A percentile compares a stretch with the other conserved stretches of the same genome.
Conservation (phyloP, 345 rosid species). For the Kandelia obovata region DNA sequence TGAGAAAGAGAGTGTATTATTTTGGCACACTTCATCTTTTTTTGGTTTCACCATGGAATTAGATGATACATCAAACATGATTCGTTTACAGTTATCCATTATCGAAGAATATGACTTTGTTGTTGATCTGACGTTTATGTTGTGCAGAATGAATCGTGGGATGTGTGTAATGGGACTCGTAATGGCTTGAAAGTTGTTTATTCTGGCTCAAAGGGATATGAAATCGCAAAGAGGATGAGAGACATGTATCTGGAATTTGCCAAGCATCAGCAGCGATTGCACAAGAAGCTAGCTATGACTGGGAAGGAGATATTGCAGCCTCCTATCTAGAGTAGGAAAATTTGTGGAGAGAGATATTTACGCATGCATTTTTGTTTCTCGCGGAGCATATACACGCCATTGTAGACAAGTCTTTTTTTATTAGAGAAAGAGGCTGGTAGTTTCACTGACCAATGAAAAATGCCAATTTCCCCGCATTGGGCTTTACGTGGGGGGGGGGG, state of each 20-base stretch:
- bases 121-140: neutral
- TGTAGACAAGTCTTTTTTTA: no score
- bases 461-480: no score
- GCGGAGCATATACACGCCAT: no score
- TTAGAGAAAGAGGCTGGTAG: no score
- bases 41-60: no score
- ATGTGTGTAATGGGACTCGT: neutral
- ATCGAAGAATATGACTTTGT: neutral
- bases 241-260: slow-evolving; percentile 34
- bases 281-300: slow-evolving; percentile 24
- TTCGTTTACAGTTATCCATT: neutral
- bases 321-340: neutral
- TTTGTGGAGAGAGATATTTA: no score
- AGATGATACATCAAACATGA: no score
- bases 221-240: slow-evolving; percentile 28
- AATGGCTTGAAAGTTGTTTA: slow-evolving; percentile 30
- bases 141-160: slow-evolving; percentile 18
- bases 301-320: slow-evolving; percentile 19
- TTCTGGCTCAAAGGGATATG: slow-evolving; percentile 31
- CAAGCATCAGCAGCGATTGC: slow-evolving; percentile 27
- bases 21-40: no score
- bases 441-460: no score
- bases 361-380: no score
- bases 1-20: no score
- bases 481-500: no score